A percentile compares a stretch with the other conserved stretches of the same genome.
Evolutionary conservation across 139 green algal genomes (phyloP).

Genomic region (Spirogloea muscicola): DNA sequence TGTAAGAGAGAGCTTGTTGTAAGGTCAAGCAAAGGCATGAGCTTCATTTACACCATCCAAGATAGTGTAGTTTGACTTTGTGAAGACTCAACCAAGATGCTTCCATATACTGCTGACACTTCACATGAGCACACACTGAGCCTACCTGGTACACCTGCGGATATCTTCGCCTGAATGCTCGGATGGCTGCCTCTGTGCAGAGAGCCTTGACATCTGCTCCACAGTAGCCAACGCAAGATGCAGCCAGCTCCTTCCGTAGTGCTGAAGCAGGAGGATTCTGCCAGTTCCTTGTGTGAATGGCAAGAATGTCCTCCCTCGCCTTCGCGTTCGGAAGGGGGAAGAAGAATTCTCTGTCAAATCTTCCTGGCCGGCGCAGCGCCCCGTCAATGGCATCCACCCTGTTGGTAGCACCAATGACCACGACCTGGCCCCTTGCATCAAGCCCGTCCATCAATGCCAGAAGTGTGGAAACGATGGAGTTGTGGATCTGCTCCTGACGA

Average conservation of each 20-base stretch:
- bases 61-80: too few relatives aligned
- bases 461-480: constrained; percentile 92
- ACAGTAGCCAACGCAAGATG: constrained; percentile 77
- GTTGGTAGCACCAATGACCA: constrained; percentile 75
- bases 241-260: constrained; percentile 65
- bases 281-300: constrained; percentile 87
- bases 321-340: constrained; percentile 65
- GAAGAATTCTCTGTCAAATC: constrained; percentile 75
- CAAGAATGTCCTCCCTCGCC: constrained; percentile 75
- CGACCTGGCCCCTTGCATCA: constrained; percentile 73
- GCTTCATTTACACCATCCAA: too few relatives aligned
- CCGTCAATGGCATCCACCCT: constrained; percentile 70
- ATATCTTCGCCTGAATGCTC: constrained; percentile 78
- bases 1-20: too few relatives aligned
- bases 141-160: constrained; percentile 56
- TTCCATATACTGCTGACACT: too few relatives aligned
- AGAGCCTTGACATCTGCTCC: constrained; percentile 92
- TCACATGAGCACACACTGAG: too few relatives aligned
- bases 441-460: constrained; percentile 95
- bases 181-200: constrained; percentile 85
- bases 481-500: constrained; percentile 95
- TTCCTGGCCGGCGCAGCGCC: constrained; percentile 63
- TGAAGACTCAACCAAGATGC: too few relatives aligned
- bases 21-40: too few relatives aligned
- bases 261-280: constrained; percentile 50